These are phyloP conservation scores for Lantana camara DNA, from an alignment of 257 asterid species.

Conservation along the genomic window DNA sequence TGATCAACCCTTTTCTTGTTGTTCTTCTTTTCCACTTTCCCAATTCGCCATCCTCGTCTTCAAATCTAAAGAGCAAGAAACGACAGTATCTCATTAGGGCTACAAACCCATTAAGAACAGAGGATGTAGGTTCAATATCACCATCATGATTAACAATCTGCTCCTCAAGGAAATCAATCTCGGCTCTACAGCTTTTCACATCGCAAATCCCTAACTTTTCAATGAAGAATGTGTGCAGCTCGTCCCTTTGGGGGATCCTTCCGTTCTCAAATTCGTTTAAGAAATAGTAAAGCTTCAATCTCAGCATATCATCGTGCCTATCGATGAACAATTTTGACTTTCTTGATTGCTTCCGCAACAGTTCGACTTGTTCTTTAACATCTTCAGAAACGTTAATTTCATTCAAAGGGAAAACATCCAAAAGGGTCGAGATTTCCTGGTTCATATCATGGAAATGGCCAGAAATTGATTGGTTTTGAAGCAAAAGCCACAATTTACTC, in stretches of 20 bases:
- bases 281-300: slow-evolving; percentile 64
- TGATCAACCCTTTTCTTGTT: slow-evolving; percentile 52
- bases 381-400: slow-evolving; percentile 58
- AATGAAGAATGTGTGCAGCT: slow-evolving; percentile 51
- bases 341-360: slow-evolving; percentile 65
- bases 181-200: slow-evolving; percentile 59
- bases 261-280: slow-evolving; percentile 77
- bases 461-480: slow-evolving; percentile 70
- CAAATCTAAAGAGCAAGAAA: slow-evolving; percentile 77
- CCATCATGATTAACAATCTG: slow-evolving; percentile 83
- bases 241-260: slow-evolving; percentile 47
- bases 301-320: slow-evolving; percentile 55
- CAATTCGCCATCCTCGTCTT: slow-evolving; percentile 69
- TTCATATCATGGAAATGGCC: slow-evolving; percentile 85
- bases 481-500: slow-evolving; percentile 86
- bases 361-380: slow-evolving; percentile 67
- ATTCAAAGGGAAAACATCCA: slow-evolving; percentile 77
- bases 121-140: slow-evolving; percentile 73
- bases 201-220: slow-evolving; percentile 58
- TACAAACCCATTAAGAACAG: slow-evolving; percentile 70
- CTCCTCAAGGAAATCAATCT: slow-evolving; percentile 90
- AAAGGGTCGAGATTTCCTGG: slow-evolving; percentile 79
- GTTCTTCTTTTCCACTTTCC: slow-evolving; percentile 52
- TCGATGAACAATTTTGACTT: slow-evolving; percentile 57
- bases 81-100: slow-evolving; percentile 74